Percentiles rank a stretch among this genome's conserved stretches.
These are phyloP conservation scores for Xylaria scruposa DNA, from an alignment of 495 filamentous ascomycete species.

Conservation along the genomic window DNA sequence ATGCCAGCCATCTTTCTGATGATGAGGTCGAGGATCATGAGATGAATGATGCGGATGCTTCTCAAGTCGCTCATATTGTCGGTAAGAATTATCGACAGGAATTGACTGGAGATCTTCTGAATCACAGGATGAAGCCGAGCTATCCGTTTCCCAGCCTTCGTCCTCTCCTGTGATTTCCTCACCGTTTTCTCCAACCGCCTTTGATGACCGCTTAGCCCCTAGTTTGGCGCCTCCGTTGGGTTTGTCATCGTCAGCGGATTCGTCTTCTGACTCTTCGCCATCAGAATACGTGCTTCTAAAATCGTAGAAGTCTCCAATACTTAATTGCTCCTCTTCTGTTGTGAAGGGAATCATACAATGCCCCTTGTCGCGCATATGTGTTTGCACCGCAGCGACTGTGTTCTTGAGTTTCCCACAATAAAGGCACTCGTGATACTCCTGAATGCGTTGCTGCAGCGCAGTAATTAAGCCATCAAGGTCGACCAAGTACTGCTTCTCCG, in stretches of 20 bases:
- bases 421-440: conserved; percentile 75
- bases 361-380: conserved; percentile 95
- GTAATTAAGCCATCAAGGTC: conserved; percentile 80
- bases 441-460: conserved; percentile 75
- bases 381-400: conserved; percentile 77
- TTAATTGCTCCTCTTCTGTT: conserved; percentile 86
- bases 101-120: conserved; percentile 76
- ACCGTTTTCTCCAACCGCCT: conserved; percentile 55
- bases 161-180: conserved; percentile 61
- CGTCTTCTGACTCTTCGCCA: conserved; percentile 65
- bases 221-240: conserved; percentile 67
- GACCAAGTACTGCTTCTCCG: conserved; percentile 80
- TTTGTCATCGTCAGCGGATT: conserved; percentile 54
- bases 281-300: conserved; percentile 95
- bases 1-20: conserved; percentile 73
- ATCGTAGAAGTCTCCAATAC: conserved; percentile 98
- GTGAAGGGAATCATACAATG: conserved; percentile 97
- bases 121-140: conserved; percentile 80
- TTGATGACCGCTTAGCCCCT: conserved; percentile 55
- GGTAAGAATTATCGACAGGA: conserved; percentile 67
- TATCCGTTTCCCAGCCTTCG: conserved; percentile 92
- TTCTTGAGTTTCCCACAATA: conserved; percentile 81
- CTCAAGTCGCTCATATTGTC: conserved; percentile 64
- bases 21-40: conserved; percentile 69
- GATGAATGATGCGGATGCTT: conserved; percentile 71